Evolutionary conservation across 495 filamentous ascomycete genomes (phyloP), one percentile per base, ranked within the genome.

Genomic region (Symbiotaphrina buchneri): DNA sequence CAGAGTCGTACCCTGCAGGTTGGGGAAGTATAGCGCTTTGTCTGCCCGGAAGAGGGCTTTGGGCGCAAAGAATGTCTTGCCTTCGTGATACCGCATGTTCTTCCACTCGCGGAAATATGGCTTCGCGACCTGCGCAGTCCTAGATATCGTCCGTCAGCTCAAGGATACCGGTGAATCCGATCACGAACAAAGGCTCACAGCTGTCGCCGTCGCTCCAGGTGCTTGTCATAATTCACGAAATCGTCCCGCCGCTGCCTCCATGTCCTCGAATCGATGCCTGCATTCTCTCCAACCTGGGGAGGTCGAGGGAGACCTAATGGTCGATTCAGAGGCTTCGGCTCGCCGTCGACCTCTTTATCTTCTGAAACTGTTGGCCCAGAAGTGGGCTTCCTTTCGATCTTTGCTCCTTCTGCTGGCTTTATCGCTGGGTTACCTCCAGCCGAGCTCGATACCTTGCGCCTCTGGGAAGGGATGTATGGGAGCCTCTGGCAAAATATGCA

Each of bases 51-150:
- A 93, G 20, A 81, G 56, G 4, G 67, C 59, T 2, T 71, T 61
- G 21, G 81, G 81, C 5, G 84, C 70, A 11, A 76, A 44, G 54
- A 93, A 95, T 20, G 75, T 75, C 49, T 95, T 95, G 42, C 87
- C 87, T 38, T 80, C 63, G 52, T 76, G 63, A 44, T 74, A 65
- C 3, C 69, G 62, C 55, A 94, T 61, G 49, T 80, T 80, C 31
- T 61, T 61, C 74, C 79, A 90, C 64, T 95, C 83, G 42, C 78
- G 71, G 61, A 91, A 95, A 48, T 95, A 95, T 16, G 81, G 79
- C 36, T 74, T 78, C 8, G 66, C 51, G 39, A 85, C 64, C 51
- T 58, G 59, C 41, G 45, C 46, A 10, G 54, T 62, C 35, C 61
- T 67, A 19, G n/a, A 18, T 10, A 2, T 11, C 4, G 6, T 4